A percentile compares a stretch with the other conserved stretches of the same genome.
Evolutionary conservation across 352 stramenopile species (phyloP).

Genomic region (Globisporangium recalcitrans): DNA sequence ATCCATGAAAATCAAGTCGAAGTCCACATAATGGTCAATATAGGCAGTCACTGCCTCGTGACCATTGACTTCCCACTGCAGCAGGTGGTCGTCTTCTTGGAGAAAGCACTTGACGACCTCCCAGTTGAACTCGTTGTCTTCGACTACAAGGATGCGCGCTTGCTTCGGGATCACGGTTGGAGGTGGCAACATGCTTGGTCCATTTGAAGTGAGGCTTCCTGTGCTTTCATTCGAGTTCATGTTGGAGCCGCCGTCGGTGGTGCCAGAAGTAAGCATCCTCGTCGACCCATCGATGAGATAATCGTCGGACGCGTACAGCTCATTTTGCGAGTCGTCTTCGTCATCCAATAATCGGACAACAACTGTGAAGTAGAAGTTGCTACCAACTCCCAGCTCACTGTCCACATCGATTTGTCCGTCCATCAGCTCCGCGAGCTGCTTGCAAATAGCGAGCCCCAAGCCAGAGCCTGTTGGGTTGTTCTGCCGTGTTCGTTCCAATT

Average conservation of each 20-base stretch:
- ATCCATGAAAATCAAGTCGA: constrained; percentile 76
- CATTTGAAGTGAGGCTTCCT: constrained; percentile 22
- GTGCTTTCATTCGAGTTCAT: constrained; percentile 46
- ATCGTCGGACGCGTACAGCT: constrained; percentile 48
- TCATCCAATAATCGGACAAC: constrained; percentile 58
- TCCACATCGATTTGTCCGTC: constrained; percentile 84
- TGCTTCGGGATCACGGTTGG: constrained; percentile 42
- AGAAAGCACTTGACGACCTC: constrained; percentile 76
- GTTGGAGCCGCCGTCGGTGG: constrained; percentile 20
- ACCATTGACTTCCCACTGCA: constrained; percentile 73
- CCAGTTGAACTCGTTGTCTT: constrained; percentile 82
- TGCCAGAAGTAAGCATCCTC: not conserved
- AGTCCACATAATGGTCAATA: constrained; percentile 37
- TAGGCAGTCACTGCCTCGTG: constrained; percentile 62
- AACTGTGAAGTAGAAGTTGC: constrained; percentile 84
- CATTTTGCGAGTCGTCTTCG: constrained; percentile 32
- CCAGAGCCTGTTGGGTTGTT: constrained; percentile 87
- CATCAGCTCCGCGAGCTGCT: constrained; percentile 87
- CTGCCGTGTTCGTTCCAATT: constrained; percentile 69
- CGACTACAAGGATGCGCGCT: constrained; percentile 60
- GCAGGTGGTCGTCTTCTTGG: constrained; percentile 58
- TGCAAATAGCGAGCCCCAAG: constrained; percentile 83
- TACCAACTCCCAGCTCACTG: constrained; percentile 68
- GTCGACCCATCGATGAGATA: constrained; percentile 31
- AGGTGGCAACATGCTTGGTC: constrained; percentile 18